Evolutionary conservation across 192 early-diverging fungal species (phyloP).

Genomic region (Geosiphon pyriformis): DNA sequence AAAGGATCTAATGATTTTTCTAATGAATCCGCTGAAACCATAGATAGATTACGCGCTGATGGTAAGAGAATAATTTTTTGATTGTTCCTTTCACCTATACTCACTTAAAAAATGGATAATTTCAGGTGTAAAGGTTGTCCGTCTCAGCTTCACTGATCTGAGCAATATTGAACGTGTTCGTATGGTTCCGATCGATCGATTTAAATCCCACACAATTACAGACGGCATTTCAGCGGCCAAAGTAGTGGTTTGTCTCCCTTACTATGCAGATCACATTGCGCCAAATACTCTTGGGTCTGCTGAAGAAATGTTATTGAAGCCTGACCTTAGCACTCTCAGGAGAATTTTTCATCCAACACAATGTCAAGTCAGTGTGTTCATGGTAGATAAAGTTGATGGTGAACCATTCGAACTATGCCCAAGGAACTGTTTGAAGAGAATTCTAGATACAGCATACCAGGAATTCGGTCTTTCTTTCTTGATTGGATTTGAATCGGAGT

Average conservation of each 20-base stretch:
- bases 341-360: conserved; percentile 15
- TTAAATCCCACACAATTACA: neutral
- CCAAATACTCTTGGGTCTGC: neutral
- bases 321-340: conserved; percentile 16
- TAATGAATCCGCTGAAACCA: too few relatives aligned
- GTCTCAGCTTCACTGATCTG: neutral
- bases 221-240: neutral
- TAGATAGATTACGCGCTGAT: too few relatives aligned
- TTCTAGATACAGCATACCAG: neutral
- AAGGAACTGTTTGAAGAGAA: neutral
- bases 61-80: too few relatives aligned
- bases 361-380: neutral
- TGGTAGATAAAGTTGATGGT: conserved; percentile 6
- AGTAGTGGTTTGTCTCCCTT: neutral
- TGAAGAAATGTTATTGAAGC: conserved; percentile 14
- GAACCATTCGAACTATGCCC: neutral
- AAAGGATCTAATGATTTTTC: too few relatives aligned
- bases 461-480: conserved; percentile 17
- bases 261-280: neutral
- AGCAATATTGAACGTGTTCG: conserved; percentile 3
- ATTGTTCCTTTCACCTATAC: too few relatives aligned
- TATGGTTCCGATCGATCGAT: conserved; percentile 17
- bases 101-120: neutral
- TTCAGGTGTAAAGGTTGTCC: conserved; percentile 9
- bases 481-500: conserved; percentile 11